Conservation (phyloP, 2,329 filamentous ascomycete genomes). For the Allantophomopsis cytisporea region DNA sequence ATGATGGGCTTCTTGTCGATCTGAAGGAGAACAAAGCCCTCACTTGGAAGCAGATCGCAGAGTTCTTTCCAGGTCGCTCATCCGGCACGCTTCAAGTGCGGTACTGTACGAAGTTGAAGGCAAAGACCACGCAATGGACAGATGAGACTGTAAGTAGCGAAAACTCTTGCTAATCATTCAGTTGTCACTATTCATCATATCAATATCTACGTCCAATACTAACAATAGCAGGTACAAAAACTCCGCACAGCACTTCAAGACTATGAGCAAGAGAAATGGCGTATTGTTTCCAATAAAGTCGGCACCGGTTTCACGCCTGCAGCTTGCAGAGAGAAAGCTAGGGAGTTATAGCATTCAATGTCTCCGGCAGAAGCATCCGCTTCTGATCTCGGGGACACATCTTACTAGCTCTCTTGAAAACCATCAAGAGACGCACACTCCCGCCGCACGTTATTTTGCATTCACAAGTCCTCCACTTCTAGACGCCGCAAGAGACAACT, state of each 20-base stretch:
- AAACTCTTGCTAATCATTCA: background rate
- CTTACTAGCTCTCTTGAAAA: too few relatives aligned
- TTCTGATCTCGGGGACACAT: conserved; percentile 19
- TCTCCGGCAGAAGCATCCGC: conserved; percentile 19
- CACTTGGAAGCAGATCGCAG: conserved; percentile 95
- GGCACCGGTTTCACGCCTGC: conserved; percentile 79
- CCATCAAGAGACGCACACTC: too few relatives aligned
- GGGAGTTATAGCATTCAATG: conserved; percentile 20
- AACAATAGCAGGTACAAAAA: conserved; percentile 49
- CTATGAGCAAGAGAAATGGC: conserved; percentile 88
- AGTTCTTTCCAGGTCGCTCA: conserved; percentile 85
- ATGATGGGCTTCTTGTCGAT: conserved; percentile 77
- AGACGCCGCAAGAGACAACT: too few relatives aligned
- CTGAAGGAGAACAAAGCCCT: conserved; percentile 90
- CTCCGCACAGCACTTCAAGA: conserved; percentile 65
- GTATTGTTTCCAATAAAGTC: conserved; percentile 81
- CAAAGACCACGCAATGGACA: conserved; percentile 86
- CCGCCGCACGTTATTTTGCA: too few relatives aligned
- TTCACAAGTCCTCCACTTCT: too few relatives aligned
- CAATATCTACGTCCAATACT: background rate
- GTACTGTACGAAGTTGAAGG: conserved; percentile 90
- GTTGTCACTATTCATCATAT: background rate
- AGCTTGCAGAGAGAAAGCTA: conserved; percentile 58
- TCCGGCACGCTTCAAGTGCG: conserved; percentile 86
- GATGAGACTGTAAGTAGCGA: conserved; percentile 66